Evolutionary conservation across 768 basidiomycete species (phyloP), one percentile per base, ranked within the genome.

Genomic region (Clathrus columnatus): DNA sequence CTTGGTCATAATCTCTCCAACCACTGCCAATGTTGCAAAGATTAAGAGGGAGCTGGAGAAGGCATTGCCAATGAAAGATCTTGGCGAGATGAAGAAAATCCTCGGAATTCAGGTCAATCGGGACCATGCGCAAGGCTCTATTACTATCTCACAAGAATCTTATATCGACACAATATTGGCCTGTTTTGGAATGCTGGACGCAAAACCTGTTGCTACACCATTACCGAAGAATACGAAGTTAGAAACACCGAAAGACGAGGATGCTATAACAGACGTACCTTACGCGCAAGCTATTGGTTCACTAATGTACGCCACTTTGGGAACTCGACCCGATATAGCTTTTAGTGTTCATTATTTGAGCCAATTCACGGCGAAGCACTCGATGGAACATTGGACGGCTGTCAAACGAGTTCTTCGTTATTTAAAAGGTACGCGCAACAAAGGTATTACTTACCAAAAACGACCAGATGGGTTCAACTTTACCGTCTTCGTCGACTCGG

Each of bases 31-130:
- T n/a, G 61, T 57, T 51, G 36, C 47, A 17, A 20, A 29, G 27
- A 27, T 56, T 27, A 55, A 62, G 44, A n/a, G 11, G 28, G 57
- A 59, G 47, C 46, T 64, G 16, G 10, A 55, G 16, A 5, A 16
- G 17, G 48, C 59, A 2, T 76, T 68, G 66, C 57, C 57, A 8
- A 70, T 74, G 7, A 63, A 67, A 7, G 70, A 72, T 27, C 63
- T 72, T 0, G 72, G 70, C 0, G 62, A 68, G 6, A 56, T 65
- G 0, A 57, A 61, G 2, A 69, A 64, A 43, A 57, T 62, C 29
- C 51, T 79, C 1, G 73, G 75, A 0, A 72, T 78, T 18, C 64
- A 61, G 6, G 66, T 75, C 42, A 48, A n/a, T 6, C 26, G 44
- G n/a, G 36, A 58, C 47, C 63, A 58, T n/a, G 64, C 51, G 16